A percentile compares a stretch with the other conserved stretches of the same genome.
phyloP scores from a whole-genome alignment of 805 yeast genomes.

The Suhomyces tanzawaensis region DNA sequence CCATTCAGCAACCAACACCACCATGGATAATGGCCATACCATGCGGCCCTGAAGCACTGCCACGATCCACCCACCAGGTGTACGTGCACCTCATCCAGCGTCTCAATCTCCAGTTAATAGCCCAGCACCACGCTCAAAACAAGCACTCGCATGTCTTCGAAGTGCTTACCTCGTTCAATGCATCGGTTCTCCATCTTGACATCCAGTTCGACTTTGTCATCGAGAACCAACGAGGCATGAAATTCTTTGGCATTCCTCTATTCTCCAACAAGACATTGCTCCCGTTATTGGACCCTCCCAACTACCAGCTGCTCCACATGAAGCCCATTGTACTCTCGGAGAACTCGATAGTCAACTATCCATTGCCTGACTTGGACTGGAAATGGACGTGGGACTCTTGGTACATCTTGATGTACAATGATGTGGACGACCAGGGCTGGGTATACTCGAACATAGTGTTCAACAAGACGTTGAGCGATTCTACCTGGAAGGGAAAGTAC shows the following conservation, averaged over 20 bases:
- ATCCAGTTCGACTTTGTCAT: conserved; percentile 41
- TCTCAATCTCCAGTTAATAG: conserved; percentile 4
- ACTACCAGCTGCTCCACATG: conserved; percentile 46
- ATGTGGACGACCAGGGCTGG: conserved; percentile 89
- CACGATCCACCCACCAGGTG: no score
- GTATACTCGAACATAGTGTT: conserved; percentile 56
- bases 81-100: conserved; percentile 8
- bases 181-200: conserved; percentile 2
- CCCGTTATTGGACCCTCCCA: conserved; percentile 51
- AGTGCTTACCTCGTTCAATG: conserved; percentile 10
- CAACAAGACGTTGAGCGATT: conserved; percentile 22
- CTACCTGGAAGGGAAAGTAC: conserved; percentile 63
- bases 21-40: no score
- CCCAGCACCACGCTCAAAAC: conserved; percentile 5
- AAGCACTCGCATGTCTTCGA: conserved; percentile 8
- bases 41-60: no score
- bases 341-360: conserved; percentile 30
- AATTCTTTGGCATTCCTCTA: conserved; percentile 50
- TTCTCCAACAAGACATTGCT: conserved; percentile 46
- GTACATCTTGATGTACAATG: conserved; percentile 69
- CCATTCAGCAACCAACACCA: no score
- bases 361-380: conserved; percentile 63
- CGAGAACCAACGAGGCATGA: conserved; percentile 56
- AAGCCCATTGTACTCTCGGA: conserved; percentile 23
- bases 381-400: conserved; percentile 67